Evolutionary conservation across 345 rosid species (phyloP).

Genomic region (Salix viminalis): DNA sequence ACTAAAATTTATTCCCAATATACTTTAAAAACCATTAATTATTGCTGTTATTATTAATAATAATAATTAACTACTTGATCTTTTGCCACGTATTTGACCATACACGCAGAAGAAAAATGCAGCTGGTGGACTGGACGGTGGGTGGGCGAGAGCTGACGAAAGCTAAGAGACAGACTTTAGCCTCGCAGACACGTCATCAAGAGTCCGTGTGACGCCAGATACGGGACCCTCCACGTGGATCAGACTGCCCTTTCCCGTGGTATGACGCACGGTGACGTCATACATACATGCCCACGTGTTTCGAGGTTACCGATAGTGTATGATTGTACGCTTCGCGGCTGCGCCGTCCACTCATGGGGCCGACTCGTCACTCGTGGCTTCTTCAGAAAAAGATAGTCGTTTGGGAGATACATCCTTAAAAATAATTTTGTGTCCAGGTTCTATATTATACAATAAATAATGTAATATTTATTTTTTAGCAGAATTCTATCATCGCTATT

Average conservation of each 20-base stretch:
- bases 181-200: neutral
- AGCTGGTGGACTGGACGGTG: slow-evolving; percentile 1
- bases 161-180: neutral
- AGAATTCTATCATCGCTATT: no score
- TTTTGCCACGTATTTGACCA: neutral
- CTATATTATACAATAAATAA: no score
- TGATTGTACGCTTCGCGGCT: neutral
- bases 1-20: no score
- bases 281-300: neutral
- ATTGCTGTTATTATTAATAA: neutral
- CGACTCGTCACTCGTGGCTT: neutral
- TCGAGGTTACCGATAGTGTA: neutral
- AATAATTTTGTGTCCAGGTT: no score
- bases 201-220: neutral
- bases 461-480: no score
- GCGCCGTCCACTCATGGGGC: neutral
- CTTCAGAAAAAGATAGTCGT: no score
- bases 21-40: neutral
- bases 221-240: slow-evolving; percentile 15
- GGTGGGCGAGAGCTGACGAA: slow-evolving; percentile 5
- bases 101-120: neutral
- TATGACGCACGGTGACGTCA: no score
- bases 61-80: neutral
- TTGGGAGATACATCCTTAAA: no score
- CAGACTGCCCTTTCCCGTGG: neutral